Evolutionary conservation across 176 grass and related monocot species (phyloP).

Genomic region (Cenchrus purpureus): DNA sequence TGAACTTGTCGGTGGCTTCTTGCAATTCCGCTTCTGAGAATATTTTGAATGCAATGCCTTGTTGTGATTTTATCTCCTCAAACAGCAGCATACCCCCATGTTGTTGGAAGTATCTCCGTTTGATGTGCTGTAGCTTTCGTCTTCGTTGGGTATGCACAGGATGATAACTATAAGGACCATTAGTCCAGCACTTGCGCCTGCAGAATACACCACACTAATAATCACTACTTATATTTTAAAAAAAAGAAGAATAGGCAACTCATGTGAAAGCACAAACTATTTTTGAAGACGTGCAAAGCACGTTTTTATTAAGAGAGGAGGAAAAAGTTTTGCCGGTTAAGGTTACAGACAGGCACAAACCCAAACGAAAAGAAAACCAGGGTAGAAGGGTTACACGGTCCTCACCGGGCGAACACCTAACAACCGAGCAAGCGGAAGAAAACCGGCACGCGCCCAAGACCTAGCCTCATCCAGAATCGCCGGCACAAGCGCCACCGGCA

Average conservation of each 20-base stretch:
- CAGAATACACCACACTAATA: background rate
- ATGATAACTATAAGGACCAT: background rate
- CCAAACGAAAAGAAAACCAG: too few species aligned
- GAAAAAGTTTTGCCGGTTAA: too few species aligned
- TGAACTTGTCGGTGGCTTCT: background rate
- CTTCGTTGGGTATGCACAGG: background rate
- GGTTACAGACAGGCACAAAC: too few species aligned
- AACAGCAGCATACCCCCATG: constrained; percentile 11
- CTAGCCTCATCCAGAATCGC: too few species aligned
- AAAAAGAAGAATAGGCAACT: background rate
- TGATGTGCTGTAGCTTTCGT: background rate
- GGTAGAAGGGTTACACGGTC: too few species aligned
- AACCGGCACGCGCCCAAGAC: too few species aligned
- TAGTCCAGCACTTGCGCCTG: background rate
- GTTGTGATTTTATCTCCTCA: constrained; percentile 29
- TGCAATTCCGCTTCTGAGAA: constrained; percentile 2
- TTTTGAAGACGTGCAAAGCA: too few species aligned
- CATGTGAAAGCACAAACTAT: background rate
- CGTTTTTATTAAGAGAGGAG: too few species aligned
- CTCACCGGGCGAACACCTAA: too few species aligned
- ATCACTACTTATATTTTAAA: background rate
- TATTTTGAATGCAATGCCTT: background rate
- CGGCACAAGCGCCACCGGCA: too few species aligned
- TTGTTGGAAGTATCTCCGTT: constrained; percentile 16
- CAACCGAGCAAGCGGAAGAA: too few species aligned